phyloP scores from a whole-genome alignment of 1,139 yeast genomes.

The Saccharomycopsis hybrid region DNA sequence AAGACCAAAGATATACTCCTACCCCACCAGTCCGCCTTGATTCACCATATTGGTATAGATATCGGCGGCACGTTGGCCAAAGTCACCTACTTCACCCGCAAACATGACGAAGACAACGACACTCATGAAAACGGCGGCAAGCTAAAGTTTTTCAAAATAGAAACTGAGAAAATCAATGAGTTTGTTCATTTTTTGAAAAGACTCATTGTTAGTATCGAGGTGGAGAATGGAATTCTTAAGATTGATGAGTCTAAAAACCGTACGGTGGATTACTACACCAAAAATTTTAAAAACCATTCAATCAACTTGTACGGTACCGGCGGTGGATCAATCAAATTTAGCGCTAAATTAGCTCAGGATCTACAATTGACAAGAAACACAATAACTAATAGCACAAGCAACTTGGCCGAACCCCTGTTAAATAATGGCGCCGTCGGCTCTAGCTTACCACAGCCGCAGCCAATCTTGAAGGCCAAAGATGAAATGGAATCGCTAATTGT shows the following conservation, averaged over 20 bases:
- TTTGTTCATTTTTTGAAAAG: constrained; percentile 58
- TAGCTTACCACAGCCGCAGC: no score
- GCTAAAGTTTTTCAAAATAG: constrained; percentile 78
- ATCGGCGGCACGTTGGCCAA: constrained; percentile 95
- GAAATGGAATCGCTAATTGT: constrained; percentile 93
- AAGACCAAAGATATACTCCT: constrained; percentile 17
- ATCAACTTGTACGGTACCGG: constrained; percentile 92
- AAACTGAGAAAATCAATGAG: constrained; percentile 74
- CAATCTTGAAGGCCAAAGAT: constrained; percentile 44
- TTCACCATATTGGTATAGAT: constrained; percentile 47
- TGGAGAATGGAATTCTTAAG: constrained; percentile 18
- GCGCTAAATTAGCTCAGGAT: constrained; percentile 34
- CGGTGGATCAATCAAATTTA: constrained; percentile 90
- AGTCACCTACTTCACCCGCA: constrained; percentile 76
- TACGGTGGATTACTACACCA: constrained; percentile 22
- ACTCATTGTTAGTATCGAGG: constrained; percentile 39
- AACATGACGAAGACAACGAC: no score
- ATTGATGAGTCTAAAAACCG: constrained; percentile 25
- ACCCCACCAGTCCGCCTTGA: constrained; percentile 14
- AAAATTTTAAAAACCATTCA: constrained; percentile 34
- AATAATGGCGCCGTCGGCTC: no score
- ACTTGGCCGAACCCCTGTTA: no score
- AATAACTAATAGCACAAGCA: constrained; percentile 38
- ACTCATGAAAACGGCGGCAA: no score
- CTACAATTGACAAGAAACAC: constrained; percentile 9